These are phyloP conservation scores for Alternaria panax DNA, from an alignment of 2,329 filamentous ascomycete species.

Conservation along the genomic window DNA sequence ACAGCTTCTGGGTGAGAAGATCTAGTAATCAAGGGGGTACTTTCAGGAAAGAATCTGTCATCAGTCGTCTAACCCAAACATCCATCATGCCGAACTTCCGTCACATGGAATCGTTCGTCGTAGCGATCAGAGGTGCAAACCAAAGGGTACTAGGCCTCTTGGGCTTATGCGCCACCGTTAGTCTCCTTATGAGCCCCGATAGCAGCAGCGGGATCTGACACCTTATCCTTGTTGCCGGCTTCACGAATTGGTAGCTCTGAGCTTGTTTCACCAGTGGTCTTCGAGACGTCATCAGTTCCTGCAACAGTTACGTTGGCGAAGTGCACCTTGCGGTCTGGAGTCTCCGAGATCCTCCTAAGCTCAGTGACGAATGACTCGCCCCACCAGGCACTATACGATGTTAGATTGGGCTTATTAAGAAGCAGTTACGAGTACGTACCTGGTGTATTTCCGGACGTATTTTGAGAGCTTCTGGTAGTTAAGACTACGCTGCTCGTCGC, in stretches of 20 bases:
- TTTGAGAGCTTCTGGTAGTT: slow-evolving; percentile 93
- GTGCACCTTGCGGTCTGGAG: slow-evolving; percentile 58
- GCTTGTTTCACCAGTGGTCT: slow-evolving; percentile 1
- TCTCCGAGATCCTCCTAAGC: slow-evolving; percentile 67
- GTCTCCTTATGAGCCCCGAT: slow-evolving; percentile 13
- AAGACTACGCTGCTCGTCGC: slow-evolving; percentile 80
- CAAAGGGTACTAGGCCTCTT: slow-evolving; percentile 1
- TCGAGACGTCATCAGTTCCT: slow-evolving; percentile 9
- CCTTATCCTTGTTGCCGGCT: slow-evolving; percentile 21
- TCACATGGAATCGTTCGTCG: slow-evolving; percentile 20
- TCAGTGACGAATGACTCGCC: slow-evolving; percentile 91
- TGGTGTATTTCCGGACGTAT: slow-evolving; percentile 98
- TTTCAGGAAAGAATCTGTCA: slow-evolving; percentile 6
- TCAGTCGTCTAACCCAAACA: slow-evolving; percentile 12
- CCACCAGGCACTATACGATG: slow-evolving; percentile 80
- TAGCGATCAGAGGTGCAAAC: slow-evolving; percentile 4
- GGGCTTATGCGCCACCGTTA: neutral
- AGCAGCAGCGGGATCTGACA: slow-evolving; percentile 21
- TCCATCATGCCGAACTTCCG: slow-evolving; percentile 24
- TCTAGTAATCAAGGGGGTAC: slow-evolving; percentile 14
- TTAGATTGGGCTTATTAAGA: slow-evolving; percentile 23
- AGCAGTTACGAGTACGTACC: slow-evolving; percentile 49
- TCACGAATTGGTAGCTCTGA: slow-evolving; percentile 4
- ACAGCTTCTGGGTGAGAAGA: slow-evolving; percentile 11
- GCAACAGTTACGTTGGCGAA: slow-evolving; percentile 22